Evolutionary conservation across 2,329 filamentous ascomycete genomes (phyloP).

Genomic region (Neofusicoccum parvum): DNA sequence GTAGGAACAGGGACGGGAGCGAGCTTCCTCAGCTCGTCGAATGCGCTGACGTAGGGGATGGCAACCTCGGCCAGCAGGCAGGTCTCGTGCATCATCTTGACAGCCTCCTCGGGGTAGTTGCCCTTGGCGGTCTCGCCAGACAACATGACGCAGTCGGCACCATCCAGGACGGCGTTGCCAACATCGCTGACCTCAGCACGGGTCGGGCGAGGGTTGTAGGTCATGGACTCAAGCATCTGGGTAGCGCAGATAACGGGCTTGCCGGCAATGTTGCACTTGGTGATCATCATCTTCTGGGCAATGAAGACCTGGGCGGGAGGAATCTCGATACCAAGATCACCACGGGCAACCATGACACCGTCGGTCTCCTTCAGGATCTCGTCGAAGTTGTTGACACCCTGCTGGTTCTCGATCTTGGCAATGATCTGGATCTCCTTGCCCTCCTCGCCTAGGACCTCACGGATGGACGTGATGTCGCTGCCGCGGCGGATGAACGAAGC

Average conservation of each 20-base stretch:
- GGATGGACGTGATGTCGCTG: conserved; percentile 91
- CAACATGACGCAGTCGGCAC: conserved; percentile 99
- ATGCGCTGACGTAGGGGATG: conserved; percentile 94
- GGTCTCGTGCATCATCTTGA: conserved; percentile 97
- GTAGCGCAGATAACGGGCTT: conserved; percentile 99
- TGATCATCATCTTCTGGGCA: conserved; percentile 99
- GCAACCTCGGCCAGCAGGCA: conserved; percentile 96
- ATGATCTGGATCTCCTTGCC: conserved; percentile 99
- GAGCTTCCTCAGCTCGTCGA: conserved; percentile 88
- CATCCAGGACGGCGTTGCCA: conserved; percentile 95
- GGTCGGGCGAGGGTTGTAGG: conserved; percentile 97
- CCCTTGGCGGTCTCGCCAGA: conserved; percentile 99
- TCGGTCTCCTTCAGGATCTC: conserved; percentile 96
- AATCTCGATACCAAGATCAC: conserved; percentile 98
- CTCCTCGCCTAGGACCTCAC: conserved; percentile 83
- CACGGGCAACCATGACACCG: conserved; percentile 99
- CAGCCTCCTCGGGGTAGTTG: conserved; percentile 86
- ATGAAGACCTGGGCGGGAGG: conserved; percentile 98
- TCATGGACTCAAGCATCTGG: conserved; percentile 99
- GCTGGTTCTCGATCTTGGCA: conserved; percentile 99
- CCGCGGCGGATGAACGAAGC: conserved; percentile 96
- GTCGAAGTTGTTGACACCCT: conserved; percentile 99
- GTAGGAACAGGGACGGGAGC: conserved; percentile 82
- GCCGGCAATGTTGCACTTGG: conserved; percentile 99
- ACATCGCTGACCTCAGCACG: conserved; percentile 98